These are phyloP conservation scores for Aspergillus quadricinctus DNA, from an alignment of 2,329 filamentous ascomycete genomes.

Conservation along the genomic window DNA sequence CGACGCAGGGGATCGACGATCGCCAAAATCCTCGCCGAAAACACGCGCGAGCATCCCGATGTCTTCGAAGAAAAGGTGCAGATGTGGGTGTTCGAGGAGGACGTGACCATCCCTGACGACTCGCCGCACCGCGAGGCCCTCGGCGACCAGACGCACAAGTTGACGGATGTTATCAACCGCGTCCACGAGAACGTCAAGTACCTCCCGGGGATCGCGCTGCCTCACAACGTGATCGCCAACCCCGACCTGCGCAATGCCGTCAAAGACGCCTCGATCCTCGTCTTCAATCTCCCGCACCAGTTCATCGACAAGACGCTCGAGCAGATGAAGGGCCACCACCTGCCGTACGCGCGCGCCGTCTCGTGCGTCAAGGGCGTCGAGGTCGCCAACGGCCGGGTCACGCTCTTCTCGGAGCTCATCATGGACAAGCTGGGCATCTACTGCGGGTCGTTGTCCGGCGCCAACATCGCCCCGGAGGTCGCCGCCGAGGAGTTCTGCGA, in stretches of 20 bases:
- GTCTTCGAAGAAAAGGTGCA: conserved; percentile 82
- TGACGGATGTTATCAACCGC: conserved; percentile 82
- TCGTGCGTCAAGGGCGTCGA: conserved; percentile 95
- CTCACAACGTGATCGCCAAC: conserved; percentile 54
- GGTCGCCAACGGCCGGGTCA: conserved; percentile 74
- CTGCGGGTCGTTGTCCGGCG: conserved; percentile 84
- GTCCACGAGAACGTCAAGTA: conserved; percentile 96
- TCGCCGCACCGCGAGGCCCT: conserved; percentile 65
- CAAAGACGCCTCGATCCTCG: conserved; percentile 73
- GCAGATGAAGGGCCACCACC: conserved; percentile 73
- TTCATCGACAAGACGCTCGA: conserved; percentile 52
- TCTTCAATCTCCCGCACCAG: conserved; percentile 88
- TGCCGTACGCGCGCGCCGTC: conserved; percentile 82
- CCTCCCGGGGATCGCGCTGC: conserved; percentile 75
- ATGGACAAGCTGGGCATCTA: conserved; percentile 84
- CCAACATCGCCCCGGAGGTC: conserved; percentile 89
- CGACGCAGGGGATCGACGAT: conserved; percentile 79
- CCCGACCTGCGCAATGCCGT: conserved; percentile 58
- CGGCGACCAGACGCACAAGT: conserved; percentile 67
- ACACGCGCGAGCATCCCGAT: conserved; percentile 67
- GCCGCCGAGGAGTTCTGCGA: conserved; percentile 90
- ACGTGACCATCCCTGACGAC: conserved; percentile 66
- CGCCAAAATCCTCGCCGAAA: conserved; percentile 90
- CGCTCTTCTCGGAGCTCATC: conserved; percentile 85
- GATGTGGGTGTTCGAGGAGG: conserved; percentile 96